Percentiles rank a stretch among this genome's conserved stretches.
Evolutionary conservation across 2,329 filamentous ascomycete species (phyloP).

Genomic region (Fusarium redolens): DNA sequence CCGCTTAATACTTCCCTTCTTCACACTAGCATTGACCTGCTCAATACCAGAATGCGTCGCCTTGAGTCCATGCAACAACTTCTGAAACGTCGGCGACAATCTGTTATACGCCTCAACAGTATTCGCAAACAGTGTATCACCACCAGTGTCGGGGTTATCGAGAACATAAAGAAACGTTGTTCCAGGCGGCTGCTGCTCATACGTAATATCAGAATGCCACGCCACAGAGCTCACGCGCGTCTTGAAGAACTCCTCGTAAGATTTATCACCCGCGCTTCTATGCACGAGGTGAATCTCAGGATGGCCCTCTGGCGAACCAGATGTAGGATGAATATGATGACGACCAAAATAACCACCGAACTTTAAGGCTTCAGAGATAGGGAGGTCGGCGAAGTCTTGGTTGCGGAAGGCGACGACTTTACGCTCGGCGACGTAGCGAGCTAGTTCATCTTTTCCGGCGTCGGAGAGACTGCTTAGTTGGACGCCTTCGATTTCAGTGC

Average conservation of each 20-base stretch:
- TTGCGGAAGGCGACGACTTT: slow-evolving; percentile 83
- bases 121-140: slow-evolving; percentile 87
- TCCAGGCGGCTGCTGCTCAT: slow-evolving; percentile 88
- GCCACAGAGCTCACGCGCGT: slow-evolving; percentile 82
- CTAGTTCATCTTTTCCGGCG: slow-evolving; percentile 80
- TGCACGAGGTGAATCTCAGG: slow-evolving; percentile 85
- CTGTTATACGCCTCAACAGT: slow-evolving; percentile 84
- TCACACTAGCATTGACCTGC: slow-evolving; percentile 77
- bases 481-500: slow-evolving; percentile 76
- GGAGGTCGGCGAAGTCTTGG: slow-evolving; percentile 77
- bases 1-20: slow-evolving; percentile 75
- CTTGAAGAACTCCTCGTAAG: slow-evolving; percentile 68
- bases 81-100: slow-evolving; percentile 81
- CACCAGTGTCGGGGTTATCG: slow-evolving; percentile 82
- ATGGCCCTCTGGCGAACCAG: slow-evolving; percentile 77
- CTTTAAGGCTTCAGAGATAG: slow-evolving; percentile 75
- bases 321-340: slow-evolving; percentile 84
- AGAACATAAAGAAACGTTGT: slow-evolving; percentile 91
- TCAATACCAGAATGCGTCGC: slow-evolving; percentile 86
- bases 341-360: slow-evolving; percentile 82
- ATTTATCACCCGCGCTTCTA: slow-evolving; percentile 66
- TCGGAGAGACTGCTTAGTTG: slow-evolving; percentile 76
- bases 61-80: slow-evolving; percentile 82
- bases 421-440: slow-evolving; percentile 78
- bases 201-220: slow-evolving; percentile 91